phyloP scores from a whole-genome alignment of 257 asterid species.

The Solanum bulbocastanum region DNA sequence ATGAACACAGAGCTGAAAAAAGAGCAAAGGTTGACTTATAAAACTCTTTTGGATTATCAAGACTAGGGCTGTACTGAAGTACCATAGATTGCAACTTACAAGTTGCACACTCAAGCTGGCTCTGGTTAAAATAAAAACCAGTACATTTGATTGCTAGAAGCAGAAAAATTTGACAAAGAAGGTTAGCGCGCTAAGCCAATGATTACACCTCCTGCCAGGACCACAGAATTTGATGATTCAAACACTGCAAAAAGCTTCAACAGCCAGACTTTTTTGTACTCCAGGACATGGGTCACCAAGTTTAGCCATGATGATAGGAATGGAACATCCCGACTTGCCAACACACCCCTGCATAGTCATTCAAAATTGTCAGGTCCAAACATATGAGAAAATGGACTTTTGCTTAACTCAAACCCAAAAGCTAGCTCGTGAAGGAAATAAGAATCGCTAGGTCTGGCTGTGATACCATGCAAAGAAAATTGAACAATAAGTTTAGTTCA shows the following conservation, averaged over 20 bases:
- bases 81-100: background rate
- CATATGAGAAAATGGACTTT: background rate
- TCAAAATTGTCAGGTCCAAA: background rate
- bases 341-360: constrained; percentile 35
- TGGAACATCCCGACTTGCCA: constrained; percentile 40
- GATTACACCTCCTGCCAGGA: background rate
- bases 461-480: background rate
- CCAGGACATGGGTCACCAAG: constrained; percentile 57
- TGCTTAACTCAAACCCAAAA: background rate
- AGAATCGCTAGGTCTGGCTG: background rate
- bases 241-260: constrained; percentile 50
- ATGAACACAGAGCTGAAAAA: background rate
- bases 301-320: constrained; percentile 26
- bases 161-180: background rate
- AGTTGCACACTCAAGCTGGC: background rate
- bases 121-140: background rate
- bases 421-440: background rate
- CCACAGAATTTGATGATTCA: constrained; percentile 2
- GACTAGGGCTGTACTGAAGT: background rate
- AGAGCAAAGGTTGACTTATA: background rate
- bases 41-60: background rate
- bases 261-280: constrained; percentile 39
- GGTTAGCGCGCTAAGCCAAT: background rate
- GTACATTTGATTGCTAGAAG: background rate
- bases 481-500: background rate